These are phyloP conservation scores for Sporopachydermia cereana DNA, from an alignment of 1,139 yeast species.

Conservation along the genomic window DNA sequence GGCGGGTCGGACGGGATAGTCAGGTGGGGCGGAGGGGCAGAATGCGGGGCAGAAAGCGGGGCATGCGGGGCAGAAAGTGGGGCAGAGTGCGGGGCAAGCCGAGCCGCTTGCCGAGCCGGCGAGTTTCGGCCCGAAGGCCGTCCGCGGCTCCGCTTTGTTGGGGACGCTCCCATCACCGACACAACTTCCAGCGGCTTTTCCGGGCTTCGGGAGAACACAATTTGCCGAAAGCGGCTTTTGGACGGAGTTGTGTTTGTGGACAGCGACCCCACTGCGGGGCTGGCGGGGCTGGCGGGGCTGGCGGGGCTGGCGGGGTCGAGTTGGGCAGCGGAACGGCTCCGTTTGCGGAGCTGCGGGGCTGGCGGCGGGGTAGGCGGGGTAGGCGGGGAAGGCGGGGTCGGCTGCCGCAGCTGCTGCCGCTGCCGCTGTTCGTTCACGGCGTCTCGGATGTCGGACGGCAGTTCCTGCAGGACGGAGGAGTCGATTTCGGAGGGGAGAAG, in stretches of 20 bases:
- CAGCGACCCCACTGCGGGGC: neutral
- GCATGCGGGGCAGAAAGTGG: too few species aligned
- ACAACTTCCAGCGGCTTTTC: neutral
- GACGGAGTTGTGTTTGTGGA: neutral
- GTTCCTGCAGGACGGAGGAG: constrained; percentile 19
- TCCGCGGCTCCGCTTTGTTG: neutral
- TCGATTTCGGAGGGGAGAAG: constrained; percentile 21
- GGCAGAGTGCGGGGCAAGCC: neutral
- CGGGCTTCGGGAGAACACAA: neutral
- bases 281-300: neutral
- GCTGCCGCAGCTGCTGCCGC: constrained; percentile 20
- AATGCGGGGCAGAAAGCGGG: too few species aligned
- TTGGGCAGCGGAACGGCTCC: neutral
- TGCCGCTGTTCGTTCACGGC: constrained; percentile 12
- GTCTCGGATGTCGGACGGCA: constrained; percentile 21
- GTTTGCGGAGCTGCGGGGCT: neutral
- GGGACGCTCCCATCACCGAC: neutral
- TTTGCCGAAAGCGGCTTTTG: neutral
- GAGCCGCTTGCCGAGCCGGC: neutral
- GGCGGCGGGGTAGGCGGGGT: neutral
- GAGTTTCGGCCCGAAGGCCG: too few species aligned
- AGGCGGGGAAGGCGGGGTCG: neutral
- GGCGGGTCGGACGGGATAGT: neutral
- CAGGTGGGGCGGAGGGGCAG: too few species aligned
- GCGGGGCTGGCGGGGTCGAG: neutral